Base-by-base conservation (phyloP, 129 eudicot species). In the Calendula officinalis region DNA sequence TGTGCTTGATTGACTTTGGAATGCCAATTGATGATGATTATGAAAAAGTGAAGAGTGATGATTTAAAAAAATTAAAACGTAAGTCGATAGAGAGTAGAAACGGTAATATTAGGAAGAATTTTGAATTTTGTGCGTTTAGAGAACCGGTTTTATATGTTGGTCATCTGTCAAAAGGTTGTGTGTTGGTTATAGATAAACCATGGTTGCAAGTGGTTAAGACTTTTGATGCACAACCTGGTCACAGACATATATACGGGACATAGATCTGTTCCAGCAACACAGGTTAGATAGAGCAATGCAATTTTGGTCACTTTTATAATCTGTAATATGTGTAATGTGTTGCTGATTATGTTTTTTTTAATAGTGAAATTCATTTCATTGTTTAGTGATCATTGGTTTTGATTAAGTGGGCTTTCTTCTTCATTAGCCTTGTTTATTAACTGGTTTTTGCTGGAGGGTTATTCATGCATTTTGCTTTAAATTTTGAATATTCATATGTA, bases 1-100 rank as follows among this genome's bases (percentile, higher is more conserved):
- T 88, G 95, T 85, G 96, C 79, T 69, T 77, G 47, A 83, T 92
- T 44, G 98, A 92, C 76, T 88, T 92, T 39, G 96, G 86, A 62
- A 70, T 78, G 80, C 89, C 95, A n/a, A 77, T 83, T 42, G 95
- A 83, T 7, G 91, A 77, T 41, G 77, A 74, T 44, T 44, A 30
- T 42, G 81, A 82, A 34, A 17, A 71, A 74, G 48, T 69, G 32
- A 77, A 64, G 13, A 64, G 63, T 47, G 78, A 56, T 16, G 77
- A 49, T 22, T 62, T 75, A 56, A 80, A 61, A 27, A 85, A 79
- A 65, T 35, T 66, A 14, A 91, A 91, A 63, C 90, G 96, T 3
- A 91, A 85, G 78, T 64, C 67, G 30, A 46, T 77, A 55, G 88
- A 69, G 63, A 62, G 32, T 52, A 81, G 72, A 64, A 77, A 65